Evolutionary conservation across 2,329 filamentous ascomycete genomes (phyloP), one percentile per base, ranked within the genome.

Genomic region (Sarocladium strictum): DNA sequence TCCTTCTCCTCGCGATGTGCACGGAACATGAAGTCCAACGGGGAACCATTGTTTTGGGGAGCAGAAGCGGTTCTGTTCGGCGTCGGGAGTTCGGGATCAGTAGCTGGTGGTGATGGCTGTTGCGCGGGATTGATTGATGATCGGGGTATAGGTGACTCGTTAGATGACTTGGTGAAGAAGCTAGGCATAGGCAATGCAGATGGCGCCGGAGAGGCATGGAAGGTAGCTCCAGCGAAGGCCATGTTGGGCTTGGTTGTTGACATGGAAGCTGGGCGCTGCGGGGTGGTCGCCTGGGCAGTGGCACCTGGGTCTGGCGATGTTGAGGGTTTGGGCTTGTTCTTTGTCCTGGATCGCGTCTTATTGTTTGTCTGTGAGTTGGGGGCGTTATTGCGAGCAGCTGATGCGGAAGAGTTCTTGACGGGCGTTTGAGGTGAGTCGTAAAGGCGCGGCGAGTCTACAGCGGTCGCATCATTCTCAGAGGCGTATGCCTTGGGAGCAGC

Each of bases 121-220:
- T 37, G 49, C 24, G 23, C 23, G 7, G 38, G 52, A 15, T 53
- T 33, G 12, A 29, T 47, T 29, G 52, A 37, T 15, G 51, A 23
- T 2, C 50, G 61, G 38, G 60, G 49, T 47, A 59, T 58, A 5
- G 79, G 82, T 3, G 85, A 85, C 55, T 87, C 85, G 3, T 85
- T 85, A 12, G 89, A 78, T 0, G 89, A 85, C 63, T 87, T 92
- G 26, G 87, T 86, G 32, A 77, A 82, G 68, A 97, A 96, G 64
- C 87, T 95, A 11, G 94, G 94, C 56, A 97, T 87, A 0, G 94
- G 94, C 29, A 99, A 77, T 23, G 90, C 85, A 9, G 91, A 95
- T 0, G 94, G 88, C 1, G 92, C 93, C 19, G 94, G 94, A 9
- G 94, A 97, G 38, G 91, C 89, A 69, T 97, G 92, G 69, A 97